A percentile compares a stretch with the other conserved stretches of the same genome.
These are phyloP conservation scores for Plantago major DNA, from an alignment of 257 asterid species.

Conservation along the genomic window DNA sequence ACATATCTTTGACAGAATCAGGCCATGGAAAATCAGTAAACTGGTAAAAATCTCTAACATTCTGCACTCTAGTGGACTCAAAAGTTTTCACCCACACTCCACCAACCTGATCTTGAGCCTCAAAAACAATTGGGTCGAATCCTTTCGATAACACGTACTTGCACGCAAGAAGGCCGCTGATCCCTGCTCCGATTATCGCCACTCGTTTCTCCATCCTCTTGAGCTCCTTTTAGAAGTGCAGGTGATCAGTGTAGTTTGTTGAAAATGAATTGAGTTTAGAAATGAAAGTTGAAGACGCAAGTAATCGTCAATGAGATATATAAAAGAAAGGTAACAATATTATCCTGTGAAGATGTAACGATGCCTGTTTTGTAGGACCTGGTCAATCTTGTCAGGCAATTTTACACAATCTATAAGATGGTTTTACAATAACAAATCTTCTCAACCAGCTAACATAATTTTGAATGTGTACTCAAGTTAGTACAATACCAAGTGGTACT, in stretches of 20 bases:
- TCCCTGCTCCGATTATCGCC: conserved; percentile 62
- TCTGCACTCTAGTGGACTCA: conserved; percentile 49
- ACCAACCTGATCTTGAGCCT: conserved; percentile 33
- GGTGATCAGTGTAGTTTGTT: conserved; percentile 33
- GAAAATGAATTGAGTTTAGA: too few species aligned
- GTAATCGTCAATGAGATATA: too few species aligned
- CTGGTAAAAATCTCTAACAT: conserved; percentile 21
- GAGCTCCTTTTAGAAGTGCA: conserved; percentile 21
- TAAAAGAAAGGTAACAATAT: too few species aligned
- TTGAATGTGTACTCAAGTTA: too few species aligned
- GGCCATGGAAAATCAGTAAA: conserved; percentile 74
- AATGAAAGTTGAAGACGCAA: too few species aligned
- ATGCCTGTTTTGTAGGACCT: too few species aligned
- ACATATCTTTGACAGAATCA: conserved; percentile 29
- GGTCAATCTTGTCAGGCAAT: too few species aligned
- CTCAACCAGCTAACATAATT: too few species aligned
- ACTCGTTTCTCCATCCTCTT: conserved; percentile 41
- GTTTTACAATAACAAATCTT: too few species aligned
- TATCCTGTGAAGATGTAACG: too few species aligned
- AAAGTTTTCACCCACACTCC: conserved; percentile 57
- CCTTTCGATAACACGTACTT: conserved; percentile 46
- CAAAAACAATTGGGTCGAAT: conserved; percentile 41
- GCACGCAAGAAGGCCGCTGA: conserved; percentile 68
- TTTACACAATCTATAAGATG: too few species aligned
- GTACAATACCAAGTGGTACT: too few species aligned